Base-by-base conservation (phyloP, 257 asterid genomes). In the Buddleja alternifolia region DNA sequence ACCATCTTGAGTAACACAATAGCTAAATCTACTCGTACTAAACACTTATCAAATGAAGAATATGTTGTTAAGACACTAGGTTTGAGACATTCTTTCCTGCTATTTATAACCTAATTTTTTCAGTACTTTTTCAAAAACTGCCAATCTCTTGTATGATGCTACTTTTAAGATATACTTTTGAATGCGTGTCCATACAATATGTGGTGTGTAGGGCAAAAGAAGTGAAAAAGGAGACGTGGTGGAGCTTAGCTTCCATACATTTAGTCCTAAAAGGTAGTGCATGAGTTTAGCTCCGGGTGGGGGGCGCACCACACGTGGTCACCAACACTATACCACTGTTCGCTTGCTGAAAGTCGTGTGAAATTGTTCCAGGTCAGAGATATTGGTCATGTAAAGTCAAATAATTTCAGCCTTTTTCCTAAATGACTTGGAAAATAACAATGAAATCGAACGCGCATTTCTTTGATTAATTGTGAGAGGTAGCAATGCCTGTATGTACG, bases 281-380 rank as follows among this genome's bases (percentile, higher is more conserved):
- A n/a, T n/a, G n/a, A n/a, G n/a, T n/a, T n/a, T n/a, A n/a, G n/a
- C n/a, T n/a, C n/a, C 66, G 56, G 24, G 73, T 15, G 15, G 4
- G 15, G 8, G 63, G 9, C 50, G 72, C 34, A 8, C 24, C 34
- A 15, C 66, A 69, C 50, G 73, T 69, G 73, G 15, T 51, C n/a
- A 12, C 5, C 60, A 39, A 52, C 14, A 53, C 2, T 66, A 41
- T 17, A 10, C 69, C 10, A 41, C 46, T 63, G 54, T 53, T 15
- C 56, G 42, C 66, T 57, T 9, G 15, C 59, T 24, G 14, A 46
- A 56, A 1, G 41, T 56, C 73, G 73, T 25, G 73, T 67, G 73
- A 8, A 17, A 39, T 36, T 6, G 7, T 29, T 68, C 52, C 46
- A 24, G 16, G 17, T 15, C 58, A 11, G 10, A 7, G 10, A 16